Evolutionary conservation across 2,329 filamentous ascomycete species (phyloP), one percentile per base, ranked within the genome.

Genomic region (Talaromyces sp.): DNA sequence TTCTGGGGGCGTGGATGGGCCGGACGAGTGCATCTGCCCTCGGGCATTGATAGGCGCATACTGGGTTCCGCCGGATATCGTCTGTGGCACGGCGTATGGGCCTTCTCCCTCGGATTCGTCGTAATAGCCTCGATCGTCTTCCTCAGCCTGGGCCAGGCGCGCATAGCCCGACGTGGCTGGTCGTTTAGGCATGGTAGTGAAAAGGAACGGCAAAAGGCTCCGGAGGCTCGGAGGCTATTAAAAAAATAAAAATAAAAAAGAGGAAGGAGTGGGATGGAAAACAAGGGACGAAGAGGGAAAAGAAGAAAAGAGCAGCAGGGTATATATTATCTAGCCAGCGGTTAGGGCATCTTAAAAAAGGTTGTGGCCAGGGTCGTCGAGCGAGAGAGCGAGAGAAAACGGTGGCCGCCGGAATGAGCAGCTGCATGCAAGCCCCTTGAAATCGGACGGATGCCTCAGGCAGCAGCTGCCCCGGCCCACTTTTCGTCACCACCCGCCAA

Each of bases 141-240:
- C 87, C 72, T 93, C 90, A 68, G 90, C 90, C 77, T 95, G 91
- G 65, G 90, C 88, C 62, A 95, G 87, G 72, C 89, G 89, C 76
- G 92, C 90, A 78, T 95, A 95, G 76, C 91, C 91, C 66, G 91
- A 93, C 51, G 89, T 90, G 62, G 89, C 83, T 64, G 89, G 90
- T 62, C 88, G 84, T 73, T 85, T 86, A 69, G 88, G 83, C 89
- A 91, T 91, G 56, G 55, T 47, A 16, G 55, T 40, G 51, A 12
- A 50, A 40, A 27, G 16, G 42, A 64, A 61, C 53, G 50, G 50
- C 28, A 18, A 33, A 53, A 53, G 16, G 50, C 50, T 53, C 50
- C 28, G 50, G 50, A 53, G 31, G 50, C 50, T 31, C 50, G 50
- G 50, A 23, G 28, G 47, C 33, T 31, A 59, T 34, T 44, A 57